These are phyloP conservation scores for Penicillium tannophilum DNA, from an alignment of 495 filamentous ascomycete genomes.

Conservation along the genomic window DNA sequence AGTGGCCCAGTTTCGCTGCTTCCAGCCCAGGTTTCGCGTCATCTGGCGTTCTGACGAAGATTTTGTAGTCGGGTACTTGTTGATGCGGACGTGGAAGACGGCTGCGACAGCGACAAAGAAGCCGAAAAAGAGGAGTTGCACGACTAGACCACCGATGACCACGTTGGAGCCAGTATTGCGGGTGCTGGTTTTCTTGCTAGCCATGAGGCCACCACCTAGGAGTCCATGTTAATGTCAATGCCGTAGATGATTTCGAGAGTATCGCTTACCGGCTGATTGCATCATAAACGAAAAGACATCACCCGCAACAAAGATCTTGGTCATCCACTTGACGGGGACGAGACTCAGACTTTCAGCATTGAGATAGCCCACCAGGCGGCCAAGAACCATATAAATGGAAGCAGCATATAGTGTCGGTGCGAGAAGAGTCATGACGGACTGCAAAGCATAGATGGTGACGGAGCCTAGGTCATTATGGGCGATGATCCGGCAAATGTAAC, in stretches of 20 bases:
- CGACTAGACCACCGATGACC: slow-evolving; percentile 44
- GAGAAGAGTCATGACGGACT: slow-evolving; percentile 45
- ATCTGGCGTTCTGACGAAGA: slow-evolving; percentile 15
- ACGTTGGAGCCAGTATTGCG: slow-evolving; percentile 41
- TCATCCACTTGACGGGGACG: slow-evolving; percentile 32
- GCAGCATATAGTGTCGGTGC: slow-evolving; percentile 56
- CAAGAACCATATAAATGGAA: slow-evolving; percentile 63
- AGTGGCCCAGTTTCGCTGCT: slow-evolving; percentile 48
- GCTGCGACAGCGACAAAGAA: slow-evolving; percentile 44
- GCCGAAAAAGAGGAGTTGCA: slow-evolving; percentile 49
- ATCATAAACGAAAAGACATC: slow-evolving; percentile 39
- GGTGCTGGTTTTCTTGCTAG: slow-evolving; percentile 8
- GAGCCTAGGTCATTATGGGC: slow-evolving; percentile 30
- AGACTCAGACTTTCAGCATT: slow-evolving; percentile 41
- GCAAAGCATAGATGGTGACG: slow-evolving; percentile 38
- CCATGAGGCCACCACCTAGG: slow-evolving; percentile 28
- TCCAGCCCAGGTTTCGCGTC: slow-evolving; percentile 17
- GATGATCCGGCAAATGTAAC: slow-evolving; percentile 58
- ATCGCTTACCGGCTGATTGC: slow-evolving; percentile 27
- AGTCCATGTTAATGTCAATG: neutral
- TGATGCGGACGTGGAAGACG: slow-evolving; percentile 43
- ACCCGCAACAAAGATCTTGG: slow-evolving; percentile 41
- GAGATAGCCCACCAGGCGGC: slow-evolving; percentile 48
- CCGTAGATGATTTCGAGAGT: no score
- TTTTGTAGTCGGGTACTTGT: slow-evolving; percentile 19